Base-by-base conservation (phyloP, 148 eudicot species). In the Arctostaphylos glauca region DNA sequence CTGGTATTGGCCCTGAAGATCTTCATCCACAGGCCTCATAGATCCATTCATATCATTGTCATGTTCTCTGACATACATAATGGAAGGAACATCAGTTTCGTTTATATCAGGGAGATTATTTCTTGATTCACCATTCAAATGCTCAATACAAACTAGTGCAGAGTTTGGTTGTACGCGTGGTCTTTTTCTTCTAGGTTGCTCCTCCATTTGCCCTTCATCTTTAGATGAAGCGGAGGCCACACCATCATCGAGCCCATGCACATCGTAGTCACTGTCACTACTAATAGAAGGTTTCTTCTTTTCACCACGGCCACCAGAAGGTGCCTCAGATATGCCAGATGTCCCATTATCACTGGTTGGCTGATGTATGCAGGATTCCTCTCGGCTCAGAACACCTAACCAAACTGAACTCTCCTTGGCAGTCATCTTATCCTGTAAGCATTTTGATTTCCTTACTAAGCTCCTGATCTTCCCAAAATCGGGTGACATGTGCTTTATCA, bases 381-480 rank as follows among this genome's bases (percentile, higher is more conserved):
- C 94, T 79, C 85, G 84, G 82, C 89, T 86, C 85, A 94, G 87
- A 86, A 94, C 96, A 18, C 85, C 94, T 68, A 93, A 81, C 98
- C 98, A 94, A 84, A 91, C 93, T 16, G 91, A 88, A 86, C 94
- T 94, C 83, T 94, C 98, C 85, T 94, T 94, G 46, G 96, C 98
- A 73, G 92, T 91, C 98, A 94, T 94, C 86, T 94, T 94, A 74
- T 94, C 98, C 82, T 94, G 98, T 47, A 94, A 89, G 82, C 98
- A 91, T 84, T 94, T 94, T 0, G 98, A 94, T 72, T 91, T 92
- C 68, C 94, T 47, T 31, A 94, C 89, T 70, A 92, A 87, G 77
- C 90, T 89, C 87, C 94, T 86, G 31, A 94, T 91, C 87, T 88
- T 94, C 41, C 93, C 96, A 86, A 93, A 84, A 88, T 94, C 90